phyloP scores from a whole-genome alignment of 139 green algal species.

The Medakamo hakoo region DNA sequence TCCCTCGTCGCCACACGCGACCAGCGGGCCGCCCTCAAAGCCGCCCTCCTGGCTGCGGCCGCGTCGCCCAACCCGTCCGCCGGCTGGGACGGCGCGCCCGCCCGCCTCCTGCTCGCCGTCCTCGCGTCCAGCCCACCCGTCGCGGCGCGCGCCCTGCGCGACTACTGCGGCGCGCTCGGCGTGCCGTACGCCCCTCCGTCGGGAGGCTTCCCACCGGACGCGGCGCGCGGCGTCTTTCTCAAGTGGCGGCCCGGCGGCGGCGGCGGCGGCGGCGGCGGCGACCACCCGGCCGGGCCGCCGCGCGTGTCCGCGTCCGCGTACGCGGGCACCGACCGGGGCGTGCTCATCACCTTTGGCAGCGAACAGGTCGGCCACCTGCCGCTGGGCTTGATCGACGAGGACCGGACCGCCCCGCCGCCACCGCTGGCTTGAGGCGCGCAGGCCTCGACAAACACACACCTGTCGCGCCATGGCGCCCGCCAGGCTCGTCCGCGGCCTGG shows the following conservation, averaged over 20 bases:
- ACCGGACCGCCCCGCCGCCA: neutral
- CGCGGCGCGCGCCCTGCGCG: slow-evolving; percentile 32
- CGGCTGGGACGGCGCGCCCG: neutral
- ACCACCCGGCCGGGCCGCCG: neutral
- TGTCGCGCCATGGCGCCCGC: too few species aligned
- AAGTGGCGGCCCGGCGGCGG: slow-evolving; percentile 5
- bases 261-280: too few species aligned
- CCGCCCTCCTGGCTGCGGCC: neutral
- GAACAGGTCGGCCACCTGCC: slow-evolving; percentile 51
- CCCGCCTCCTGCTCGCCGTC: slow-evolving; percentile 36
- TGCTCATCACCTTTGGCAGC: slow-evolving; percentile 45
- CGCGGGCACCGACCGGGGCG: slow-evolving; percentile 31
- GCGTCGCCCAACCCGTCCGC: neutral
- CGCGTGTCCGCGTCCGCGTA: slow-evolving; percentile 13
- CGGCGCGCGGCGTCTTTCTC: neutral
- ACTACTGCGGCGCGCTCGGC: slow-evolving; percentile 35
- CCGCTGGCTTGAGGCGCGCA: too few species aligned
- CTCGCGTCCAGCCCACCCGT: slow-evolving; percentile 35
- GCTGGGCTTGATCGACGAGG: slow-evolving; percentile 48
- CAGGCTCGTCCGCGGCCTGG: too few species aligned
- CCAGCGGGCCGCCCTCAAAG: neutral
- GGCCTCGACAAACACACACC: too few species aligned
- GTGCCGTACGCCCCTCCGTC: slow-evolving; percentile 19
- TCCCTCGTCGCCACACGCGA: neutral
- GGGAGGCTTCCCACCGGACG: neutral